phyloP scores from a whole-genome alignment of 2,329 filamentous ascomycete species.

The Drechmeria coniospora region DNA sequence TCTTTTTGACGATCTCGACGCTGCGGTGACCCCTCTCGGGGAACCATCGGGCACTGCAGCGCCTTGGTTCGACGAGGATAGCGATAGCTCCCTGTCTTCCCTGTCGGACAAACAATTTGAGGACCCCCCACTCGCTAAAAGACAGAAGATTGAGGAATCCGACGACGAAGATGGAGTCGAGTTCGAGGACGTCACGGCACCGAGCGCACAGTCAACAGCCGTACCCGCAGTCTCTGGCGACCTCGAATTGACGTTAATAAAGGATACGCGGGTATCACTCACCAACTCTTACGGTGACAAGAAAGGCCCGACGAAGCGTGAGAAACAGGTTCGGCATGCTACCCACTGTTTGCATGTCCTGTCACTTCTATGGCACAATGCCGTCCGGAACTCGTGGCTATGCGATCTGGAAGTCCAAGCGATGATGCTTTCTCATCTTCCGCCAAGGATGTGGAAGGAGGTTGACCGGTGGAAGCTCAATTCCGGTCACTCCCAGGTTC shows the following conservation, averaged over 20 bases:
- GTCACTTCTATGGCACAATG: slow-evolving; percentile 77
- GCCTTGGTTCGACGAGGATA: slow-evolving; percentile 27
- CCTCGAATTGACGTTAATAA: slow-evolving; percentile 56
- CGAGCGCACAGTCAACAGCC: slow-evolving; percentile 34
- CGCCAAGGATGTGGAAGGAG: slow-evolving; percentile 52
- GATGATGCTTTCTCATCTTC: slow-evolving; percentile 58
- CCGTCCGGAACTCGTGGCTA: slow-evolving; percentile 69
- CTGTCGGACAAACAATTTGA: slow-evolving; percentile 43
- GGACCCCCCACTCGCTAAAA: slow-evolving; percentile 24
- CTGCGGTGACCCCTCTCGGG: slow-evolving; percentile 25
- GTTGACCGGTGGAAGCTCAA: slow-evolving; percentile 56
- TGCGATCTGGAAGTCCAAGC: slow-evolving; percentile 63
- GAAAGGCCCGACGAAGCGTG: slow-evolving; percentile 74
- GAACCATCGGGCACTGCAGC: slow-evolving; percentile 27
- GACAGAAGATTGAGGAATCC: slow-evolving; percentile 19
- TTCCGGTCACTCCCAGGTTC: slow-evolving; percentile 43
- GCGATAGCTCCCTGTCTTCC: slow-evolving; percentile 34
- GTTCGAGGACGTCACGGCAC: slow-evolving; percentile 49
- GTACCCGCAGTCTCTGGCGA: slow-evolving; percentile 43
- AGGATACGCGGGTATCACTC: slow-evolving; percentile 42
- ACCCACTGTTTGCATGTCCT: slow-evolving; percentile 87
- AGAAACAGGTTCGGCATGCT: slow-evolving; percentile 59
- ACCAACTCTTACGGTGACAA: slow-evolving; percentile 49
- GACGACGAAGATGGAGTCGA: slow-evolving; percentile 28
- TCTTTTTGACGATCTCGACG: slow-evolving; percentile 46